Base-by-base conservation (phyloP, 1,139 yeast species). In the Pichiaceae sp. region DNA sequence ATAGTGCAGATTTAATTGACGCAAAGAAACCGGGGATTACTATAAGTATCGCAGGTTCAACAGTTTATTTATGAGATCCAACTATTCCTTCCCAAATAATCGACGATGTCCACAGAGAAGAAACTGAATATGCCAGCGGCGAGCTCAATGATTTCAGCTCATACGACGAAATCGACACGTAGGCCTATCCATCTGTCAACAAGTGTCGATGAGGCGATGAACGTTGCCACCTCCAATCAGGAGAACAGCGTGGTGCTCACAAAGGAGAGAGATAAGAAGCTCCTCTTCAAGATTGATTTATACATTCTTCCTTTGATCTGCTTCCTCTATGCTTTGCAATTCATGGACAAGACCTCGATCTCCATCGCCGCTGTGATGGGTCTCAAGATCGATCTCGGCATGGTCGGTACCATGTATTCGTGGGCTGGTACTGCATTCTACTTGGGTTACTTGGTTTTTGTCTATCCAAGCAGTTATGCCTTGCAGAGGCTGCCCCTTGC, bases 311-410 rank as follows among this genome's bases (percentile, higher is more conserved):
- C 85, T 0, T 41, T 78, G 28, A 63, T 78, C 64, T 68, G 78
- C 48, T 42, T 71, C 14, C 54, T 77, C 16, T 75, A 75, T 51
- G 67, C 76, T 15, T 60, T 69, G 32, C 86, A 79, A 53, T 75
- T 70, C 41, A 74, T 79, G 77, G 87, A 79, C 54, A 80, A 80
- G 50, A 57, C 68, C 15, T 60, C 83, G 5, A 73, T 68, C 28
- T 63, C 78, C 16, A 70, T 68, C 41, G 83, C 84, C 4, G 68
- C 84, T 1, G 67, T 79, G 37, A 64, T 78, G 64, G 79, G 80
- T 1, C 47, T 21, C 21, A 56, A 70, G 43, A 52, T 50, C 4
- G 74, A 66, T 40, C 56, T 72, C 40, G 44, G 65, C 5, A 72
- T 75, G 80, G 50, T 47, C 15, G 77, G 78, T 23, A 55, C 63